Conservation (phyloP, 1,139 yeast species). For the Candida sp. region DNA sequence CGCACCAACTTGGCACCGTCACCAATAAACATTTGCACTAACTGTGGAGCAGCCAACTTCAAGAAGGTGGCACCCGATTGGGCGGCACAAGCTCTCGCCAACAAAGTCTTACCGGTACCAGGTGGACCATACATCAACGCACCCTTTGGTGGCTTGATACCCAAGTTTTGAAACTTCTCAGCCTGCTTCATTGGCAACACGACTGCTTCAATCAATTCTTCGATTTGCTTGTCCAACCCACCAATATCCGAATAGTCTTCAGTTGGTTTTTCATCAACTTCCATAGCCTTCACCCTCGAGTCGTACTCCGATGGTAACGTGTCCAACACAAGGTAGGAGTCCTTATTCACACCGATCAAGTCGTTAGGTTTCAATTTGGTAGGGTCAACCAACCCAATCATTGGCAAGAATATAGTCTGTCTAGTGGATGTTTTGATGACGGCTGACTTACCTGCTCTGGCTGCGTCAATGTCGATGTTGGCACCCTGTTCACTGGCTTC, state of each 20-base stretch:
- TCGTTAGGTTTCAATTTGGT: conserved; percentile 92
- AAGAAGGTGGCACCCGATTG: conserved; percentile 98
- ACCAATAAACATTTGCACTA: conserved; percentile 99
- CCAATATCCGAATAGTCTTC: conserved; percentile 98
- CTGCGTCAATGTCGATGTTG: conserved; percentile 90
- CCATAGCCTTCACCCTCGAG: conserved; percentile 98
- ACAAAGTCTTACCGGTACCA: conserved; percentile 96
- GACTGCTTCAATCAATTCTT: conserved; percentile 96
- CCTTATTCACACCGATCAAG: conserved; percentile 97
- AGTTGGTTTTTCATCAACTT: conserved; percentile 97
- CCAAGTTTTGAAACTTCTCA: conserved; percentile 90
- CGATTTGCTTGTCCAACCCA: conserved; percentile 97
- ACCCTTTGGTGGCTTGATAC: conserved; percentile 98
- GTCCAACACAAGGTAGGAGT: conserved; percentile 91
- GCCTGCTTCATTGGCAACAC: conserved; percentile 99
- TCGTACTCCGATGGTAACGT: conserved; percentile 98
- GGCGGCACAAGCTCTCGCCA: conserved; percentile 99
- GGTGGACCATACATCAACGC: conserved; percentile 99
- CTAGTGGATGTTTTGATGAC: conserved; percentile 97
- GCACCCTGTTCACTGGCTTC: conserved; percentile 95
- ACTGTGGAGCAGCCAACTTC: conserved; percentile 97
- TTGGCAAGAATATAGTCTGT: conserved; percentile 95
- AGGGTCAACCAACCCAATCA: conserved; percentile 95
- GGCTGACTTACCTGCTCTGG: conserved; percentile 96
- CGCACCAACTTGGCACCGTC: conserved; percentile 99